Evolutionary conservation across 1,284 basidiomycete genomes (phyloP), one percentile per base, ranked within the genome.

Genomic region (Neonothopanus nambi): DNA sequence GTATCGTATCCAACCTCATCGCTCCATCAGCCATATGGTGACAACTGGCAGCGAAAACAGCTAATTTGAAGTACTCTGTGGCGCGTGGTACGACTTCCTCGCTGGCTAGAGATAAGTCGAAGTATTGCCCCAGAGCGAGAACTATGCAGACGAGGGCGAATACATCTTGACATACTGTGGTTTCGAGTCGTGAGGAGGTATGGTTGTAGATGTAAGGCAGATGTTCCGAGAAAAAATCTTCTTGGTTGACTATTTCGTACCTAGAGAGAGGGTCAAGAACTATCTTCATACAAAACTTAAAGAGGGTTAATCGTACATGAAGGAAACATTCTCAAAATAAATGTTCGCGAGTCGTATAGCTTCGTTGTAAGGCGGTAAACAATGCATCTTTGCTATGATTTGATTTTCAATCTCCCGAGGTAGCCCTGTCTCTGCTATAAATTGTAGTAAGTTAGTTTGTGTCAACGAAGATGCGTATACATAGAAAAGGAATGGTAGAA

Each of bases 211-310:
- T 51, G 3, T 49, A 26, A 38, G 60, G 55, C 2, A 64, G 50
- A 55, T 60, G 61, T 35, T 45, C 53, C 13, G 43, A 55, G 55
- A 63, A 60, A 47, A 63, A 64, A 6, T 56, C 59, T 12, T 57
- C 46, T 48, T 57, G 40, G 5, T 60, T 59, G 17, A 64, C 48
- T 5, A 64, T 39, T 38, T 64, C 63, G 36, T 61, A 63, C 57
- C 61, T 62, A 30, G 11, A 9, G 44, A 15, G 43, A 36, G 24
- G 18, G 2, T 23, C 23, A 46, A 33, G 30, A 3, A n/a, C 20
- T 11, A 17, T 24, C 13, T 36, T n/a, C n/a, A n/a, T n/a, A n/a
- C n/a, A n/a, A 46, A n/a, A 13, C 3, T 12, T n/a, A 18, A 26
- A 48, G 24, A 15, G 12, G 21, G 28, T 26, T n/a, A 30, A 5